Evolutionary conservation across 371 early-diverging fungal genomes (phyloP).

Genomic region (Sporodiniella umbellata): DNA sequence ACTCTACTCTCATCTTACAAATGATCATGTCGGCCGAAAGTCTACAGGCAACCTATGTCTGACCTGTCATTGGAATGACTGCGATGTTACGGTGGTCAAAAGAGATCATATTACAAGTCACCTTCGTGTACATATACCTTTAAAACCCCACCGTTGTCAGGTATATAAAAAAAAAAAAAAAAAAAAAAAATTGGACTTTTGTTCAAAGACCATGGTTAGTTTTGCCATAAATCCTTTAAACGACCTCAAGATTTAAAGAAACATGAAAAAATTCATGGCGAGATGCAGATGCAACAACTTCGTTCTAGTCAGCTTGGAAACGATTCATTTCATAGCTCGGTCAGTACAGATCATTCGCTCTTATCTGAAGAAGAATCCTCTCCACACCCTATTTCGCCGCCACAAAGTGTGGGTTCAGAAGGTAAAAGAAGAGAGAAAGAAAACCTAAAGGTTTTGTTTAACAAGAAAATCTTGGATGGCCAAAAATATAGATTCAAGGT

Average conservation of each 20-base stretch:
- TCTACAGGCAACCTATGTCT: constrained; percentile 84
- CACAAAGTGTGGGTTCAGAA: constrained; percentile 22
- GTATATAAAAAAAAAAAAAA: constrained; percentile 22
- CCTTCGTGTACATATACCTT: constrained; percentile 87
- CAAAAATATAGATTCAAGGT: too few relatives aligned
- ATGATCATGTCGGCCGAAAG: constrained; percentile 92
- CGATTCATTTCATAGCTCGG: constrained; percentile 7
- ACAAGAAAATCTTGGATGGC: too few relatives aligned
- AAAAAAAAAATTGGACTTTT: too few relatives aligned
- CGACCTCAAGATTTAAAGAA: constrained; percentile 90
- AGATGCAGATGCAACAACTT: constrained; percentile 27
- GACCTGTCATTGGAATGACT: constrained; percentile 85
- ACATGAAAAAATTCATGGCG: constrained; percentile 80
- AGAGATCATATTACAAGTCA: constrained; percentile 95
- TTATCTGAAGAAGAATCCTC: constrained; percentile 9
- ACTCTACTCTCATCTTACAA: constrained; percentile 80
- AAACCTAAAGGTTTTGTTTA: not conserved
- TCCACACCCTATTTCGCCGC: constrained; percentile 24
- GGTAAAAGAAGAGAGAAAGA: not conserved
- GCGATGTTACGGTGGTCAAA: constrained; percentile 72
- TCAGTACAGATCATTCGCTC: constrained; percentile 22
- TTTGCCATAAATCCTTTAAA: constrained; percentile 81
- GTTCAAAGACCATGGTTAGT: too few relatives aligned
- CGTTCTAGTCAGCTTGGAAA: constrained; percentile 11
- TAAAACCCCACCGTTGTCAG: constrained; percentile 82